These are phyloP conservation scores for Malus asiatica DNA, from an alignment of 306 rosid species.

Conservation along the genomic window DNA sequence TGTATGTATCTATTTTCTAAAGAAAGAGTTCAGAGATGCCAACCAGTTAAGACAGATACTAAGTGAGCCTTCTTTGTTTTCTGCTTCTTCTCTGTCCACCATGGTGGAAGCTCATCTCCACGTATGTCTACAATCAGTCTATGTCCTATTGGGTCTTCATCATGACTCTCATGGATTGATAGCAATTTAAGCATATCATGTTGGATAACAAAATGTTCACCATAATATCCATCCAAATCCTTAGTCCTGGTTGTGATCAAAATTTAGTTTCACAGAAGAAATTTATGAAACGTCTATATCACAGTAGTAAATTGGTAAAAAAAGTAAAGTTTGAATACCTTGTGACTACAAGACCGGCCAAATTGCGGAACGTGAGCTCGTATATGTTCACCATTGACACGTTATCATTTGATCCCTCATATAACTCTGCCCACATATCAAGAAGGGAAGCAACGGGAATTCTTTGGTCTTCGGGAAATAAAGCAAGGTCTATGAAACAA, in stretches of 20 bases:
- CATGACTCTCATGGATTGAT: conserved; percentile 20
- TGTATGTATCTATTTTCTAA: neutral
- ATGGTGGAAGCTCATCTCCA: conserved; percentile 35
- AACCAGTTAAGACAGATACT: conserved; percentile 59
- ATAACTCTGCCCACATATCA: conserved; percentile 50
- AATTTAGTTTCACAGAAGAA: no score
- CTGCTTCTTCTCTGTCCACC: conserved; percentile 28
- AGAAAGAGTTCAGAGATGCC: neutral
- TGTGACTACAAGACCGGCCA: conserved; percentile 31
- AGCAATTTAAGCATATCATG: conserved; percentile 59
- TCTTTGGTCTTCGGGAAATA: conserved; percentile 58
- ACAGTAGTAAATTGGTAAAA: no score
- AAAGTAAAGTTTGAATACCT: conserved; percentile 35
- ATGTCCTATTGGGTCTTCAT: conserved; percentile 20
- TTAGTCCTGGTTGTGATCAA: conserved; percentile 26
- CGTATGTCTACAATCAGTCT: conserved; percentile 35
- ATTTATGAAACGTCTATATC: no score
- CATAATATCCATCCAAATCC: conserved; percentile 35
- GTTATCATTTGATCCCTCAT: conserved; percentile 26
- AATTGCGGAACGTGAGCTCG: conserved; percentile 13
- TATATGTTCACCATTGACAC: conserved; percentile 29
- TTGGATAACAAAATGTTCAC: conserved; percentile 44
- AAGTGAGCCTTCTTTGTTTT: conserved; percentile 33
- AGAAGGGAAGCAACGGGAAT: conserved; percentile 46
- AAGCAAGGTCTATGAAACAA: conserved; percentile 47